Base-by-base conservation (phyloP, 129 eudicot genomes). In the Glebionis coronaria region DNA sequence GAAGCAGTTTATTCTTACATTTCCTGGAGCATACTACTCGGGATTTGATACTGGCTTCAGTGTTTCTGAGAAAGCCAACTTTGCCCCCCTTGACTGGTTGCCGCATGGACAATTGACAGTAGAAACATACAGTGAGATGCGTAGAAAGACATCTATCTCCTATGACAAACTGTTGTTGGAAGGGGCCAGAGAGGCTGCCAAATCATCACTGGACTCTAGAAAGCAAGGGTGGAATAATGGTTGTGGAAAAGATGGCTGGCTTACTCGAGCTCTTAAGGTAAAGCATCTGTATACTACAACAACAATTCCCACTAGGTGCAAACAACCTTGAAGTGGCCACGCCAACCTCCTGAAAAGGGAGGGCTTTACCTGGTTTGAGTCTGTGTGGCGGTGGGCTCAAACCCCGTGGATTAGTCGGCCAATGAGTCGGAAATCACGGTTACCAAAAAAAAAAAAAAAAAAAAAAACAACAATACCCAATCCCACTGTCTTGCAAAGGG, bases 31-130 rank as follows among this genome's bases (percentile, higher is more conserved):
- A 16, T 92, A 84, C 75, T 80, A 85, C 73, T 73, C 96, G 11
- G 87, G 81, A 74, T 76, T 88, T 53, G 87, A 85, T 76, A 80
- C 91, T 19, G 91, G 91, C 15, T 88, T 86, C 64, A 83, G 82
- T 82, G 76, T 85, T 76, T 73, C 88, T 0, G 91, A 84, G 68
- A 55, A 78, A 25, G 90, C 76, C 49, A 77, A 77, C 63, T 66
- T 93, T 67, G 98, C 97, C 29, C 87, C 95, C 55, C 71, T 88
- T 63, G 97, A 93, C 82, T 93, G 97, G 97, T 79, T 93, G 72
- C 92, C 92, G 38, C 83, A 84, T 82, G 98, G 98, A 44, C 95
- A 78, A 69, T 66, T 69, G 75, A 63, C 75, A 7, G 73, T 74
- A 53, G 92, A 88, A 58, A 71, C 72, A 25, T 88, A 84, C 68